These are phyloP conservation scores for Boletus pseudopeckii DNA, from an alignment of 768 basidiomycete species.

Conservation along the genomic window DNA sequence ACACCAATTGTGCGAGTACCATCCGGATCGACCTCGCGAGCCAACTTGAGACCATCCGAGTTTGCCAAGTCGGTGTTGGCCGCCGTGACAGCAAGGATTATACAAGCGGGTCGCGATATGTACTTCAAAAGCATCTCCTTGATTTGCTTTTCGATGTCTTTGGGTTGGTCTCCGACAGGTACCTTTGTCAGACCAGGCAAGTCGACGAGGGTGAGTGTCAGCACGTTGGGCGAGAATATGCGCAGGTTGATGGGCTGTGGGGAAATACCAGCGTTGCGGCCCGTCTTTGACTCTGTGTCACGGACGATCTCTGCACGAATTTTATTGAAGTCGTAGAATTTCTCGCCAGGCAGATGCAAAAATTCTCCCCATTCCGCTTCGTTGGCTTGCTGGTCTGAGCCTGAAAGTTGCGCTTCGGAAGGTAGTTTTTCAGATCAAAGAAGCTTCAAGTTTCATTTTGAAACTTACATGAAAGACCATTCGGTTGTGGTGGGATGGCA, in stretches of 20 bases:
- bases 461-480: constrained; percentile 43
- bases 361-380: constrained; percentile 99
- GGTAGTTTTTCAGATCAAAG: not conserved
- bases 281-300: constrained; percentile 98
- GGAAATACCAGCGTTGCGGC: constrained; percentile 97
- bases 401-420: constrained; percentile 34
- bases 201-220: constrained; percentile 96
- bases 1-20: constrained; percentile 98
- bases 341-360: constrained; percentile 92
- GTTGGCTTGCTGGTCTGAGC: constrained; percentile 74
- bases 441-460: not conserved
- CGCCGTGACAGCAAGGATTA: constrained; percentile 93
- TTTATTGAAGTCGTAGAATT: constrained; percentile 97
- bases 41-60: constrained; percentile 95
- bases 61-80: constrained; percentile 98
- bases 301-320: constrained; percentile 94
- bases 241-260: constrained; percentile 96
- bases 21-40: constrained; percentile 95
- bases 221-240: constrained; percentile 94
- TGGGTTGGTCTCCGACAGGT: constrained; percentile 93
- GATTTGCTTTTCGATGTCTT: constrained; percentile 97
- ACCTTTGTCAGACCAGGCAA: constrained; percentile 94
- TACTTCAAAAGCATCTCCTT: constrained; percentile 94
- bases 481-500: constrained; percentile 43
- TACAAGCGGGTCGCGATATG: constrained; percentile 92